A percentile compares a stretch with the other conserved stretches of the same genome.
Conservation (phyloP, 768 basidiomycete genomes). For the Panus rudis region DNA sequence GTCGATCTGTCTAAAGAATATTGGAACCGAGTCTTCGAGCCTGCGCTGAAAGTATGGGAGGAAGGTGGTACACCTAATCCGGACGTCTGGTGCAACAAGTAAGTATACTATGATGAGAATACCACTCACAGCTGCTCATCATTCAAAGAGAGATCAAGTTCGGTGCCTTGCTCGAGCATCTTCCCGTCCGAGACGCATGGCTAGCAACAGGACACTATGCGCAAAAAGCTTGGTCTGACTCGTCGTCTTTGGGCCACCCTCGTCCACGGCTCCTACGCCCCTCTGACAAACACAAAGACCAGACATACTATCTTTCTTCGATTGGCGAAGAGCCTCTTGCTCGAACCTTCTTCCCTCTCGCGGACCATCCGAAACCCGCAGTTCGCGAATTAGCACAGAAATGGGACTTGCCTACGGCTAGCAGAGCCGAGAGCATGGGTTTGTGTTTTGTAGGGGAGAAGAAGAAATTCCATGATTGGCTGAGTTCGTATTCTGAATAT, state of each 20-base stretch:
- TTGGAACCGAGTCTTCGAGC: slow-evolving; percentile 89
- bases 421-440: slow-evolving; percentile 84
- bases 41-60: slow-evolving; percentile 73
- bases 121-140: not conserved
- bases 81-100: slow-evolving; percentile 90
- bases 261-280: slow-evolving; percentile 35
- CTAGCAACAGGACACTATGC: slow-evolving; percentile 94
- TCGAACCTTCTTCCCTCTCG: slow-evolving; percentile 77
- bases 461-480: slow-evolving; percentile 60
- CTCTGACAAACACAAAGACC: slow-evolving; percentile 69
- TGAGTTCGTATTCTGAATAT: slow-evolving; percentile 41
- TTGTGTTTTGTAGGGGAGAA: slow-evolving; percentile 91
- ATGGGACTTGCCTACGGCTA: slow-evolving; percentile 62
- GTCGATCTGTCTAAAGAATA: slow-evolving; percentile 87
- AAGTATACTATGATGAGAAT: slow-evolving; percentile 7
- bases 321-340: slow-evolving; percentile 59
- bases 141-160: slow-evolving; percentile 79
- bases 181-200: slow-evolving; percentile 48
- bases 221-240: slow-evolving; percentile 44
- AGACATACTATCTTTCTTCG: slow-evolving; percentile 85
- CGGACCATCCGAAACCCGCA: slow-evolving; percentile 53
- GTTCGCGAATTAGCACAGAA: slow-evolving; percentile 67
- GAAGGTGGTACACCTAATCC: slow-evolving; percentile 83
- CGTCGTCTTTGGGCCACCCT: slow-evolving; percentile 6
- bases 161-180: slow-evolving; percentile 65